phyloP scores from a whole-genome alignment of 148 eudicot genomes.

The Diospyros kaki region DNA sequence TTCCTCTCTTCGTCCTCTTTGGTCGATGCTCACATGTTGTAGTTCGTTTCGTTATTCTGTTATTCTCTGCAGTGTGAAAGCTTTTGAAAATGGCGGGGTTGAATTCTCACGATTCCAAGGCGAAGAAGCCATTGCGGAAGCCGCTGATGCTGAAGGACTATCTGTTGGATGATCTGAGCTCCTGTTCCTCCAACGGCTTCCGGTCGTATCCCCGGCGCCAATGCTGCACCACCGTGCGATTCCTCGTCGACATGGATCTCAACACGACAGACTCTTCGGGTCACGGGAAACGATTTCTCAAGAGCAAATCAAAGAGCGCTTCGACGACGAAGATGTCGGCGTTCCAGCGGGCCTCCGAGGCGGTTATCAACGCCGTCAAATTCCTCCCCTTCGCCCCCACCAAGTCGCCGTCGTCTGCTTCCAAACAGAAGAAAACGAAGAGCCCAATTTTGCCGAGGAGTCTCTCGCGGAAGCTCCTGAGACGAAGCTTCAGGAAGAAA shows the following conservation, averaged over 20 bases:
- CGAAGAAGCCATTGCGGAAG: conserved; percentile 30
- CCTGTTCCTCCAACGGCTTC: conserved; percentile 86
- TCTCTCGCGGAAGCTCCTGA: conserved; percentile 46
- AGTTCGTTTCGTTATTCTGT: too few relatives aligned
- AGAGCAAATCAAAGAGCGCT: conserved; percentile 3
- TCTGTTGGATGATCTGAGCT: conserved; percentile 63
- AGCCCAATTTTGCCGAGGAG: conserved; percentile 31
- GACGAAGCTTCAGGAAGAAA: conserved; percentile 41
- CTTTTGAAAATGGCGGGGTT: neutral
- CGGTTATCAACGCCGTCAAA: conserved; percentile 49
- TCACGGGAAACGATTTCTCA: neutral
- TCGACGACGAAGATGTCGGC: conserved; percentile 25
- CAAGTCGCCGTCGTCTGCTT: conserved; percentile 11
- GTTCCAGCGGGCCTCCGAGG: conserved; percentile 44
- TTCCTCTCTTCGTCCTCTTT: neutral
- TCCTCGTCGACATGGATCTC: conserved; percentile 31
- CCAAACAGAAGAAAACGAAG: conserved; percentile 5
- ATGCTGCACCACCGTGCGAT: conserved; percentile 53
- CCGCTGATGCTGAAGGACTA: conserved; percentile 56
- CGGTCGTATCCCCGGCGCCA: conserved; percentile 61
- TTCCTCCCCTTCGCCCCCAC: conserved; percentile 37
- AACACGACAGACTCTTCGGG: conserved; percentile 6
- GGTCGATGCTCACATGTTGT: too few relatives aligned
- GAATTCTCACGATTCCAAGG: conserved; percentile 15
- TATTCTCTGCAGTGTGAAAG: neutral